Evolutionary conservation across 2,329 filamentous ascomycete species (phyloP).

Genomic region (Alternaria conjuncta): DNA sequence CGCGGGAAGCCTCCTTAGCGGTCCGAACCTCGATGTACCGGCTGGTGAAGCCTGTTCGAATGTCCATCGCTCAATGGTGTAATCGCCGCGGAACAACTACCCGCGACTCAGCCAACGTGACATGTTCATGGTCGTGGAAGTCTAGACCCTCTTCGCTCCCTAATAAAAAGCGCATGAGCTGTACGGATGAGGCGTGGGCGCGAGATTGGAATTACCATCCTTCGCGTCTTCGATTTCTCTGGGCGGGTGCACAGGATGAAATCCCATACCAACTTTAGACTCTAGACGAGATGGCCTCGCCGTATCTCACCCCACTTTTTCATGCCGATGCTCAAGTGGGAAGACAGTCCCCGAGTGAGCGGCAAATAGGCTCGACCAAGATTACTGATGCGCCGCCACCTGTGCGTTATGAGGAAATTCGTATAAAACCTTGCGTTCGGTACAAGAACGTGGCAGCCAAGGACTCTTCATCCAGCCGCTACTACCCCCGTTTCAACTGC

Average conservation of each 20-base stretch:
- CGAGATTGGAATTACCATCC: not conserved
- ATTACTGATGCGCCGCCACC: slow-evolving; percentile 5
- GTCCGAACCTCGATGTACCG: slow-evolving; percentile 1
- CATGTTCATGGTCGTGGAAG: not conserved
- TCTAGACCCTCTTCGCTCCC: not conserved
- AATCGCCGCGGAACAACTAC: not conserved
- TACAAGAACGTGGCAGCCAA: slow-evolving; percentile 5
- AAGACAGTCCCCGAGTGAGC: not conserved
- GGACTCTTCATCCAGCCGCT: not conserved
- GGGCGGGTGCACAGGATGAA: not conserved
- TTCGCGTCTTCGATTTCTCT: not conserved
- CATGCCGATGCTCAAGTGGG: not conserved
- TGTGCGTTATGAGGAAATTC: not conserved
- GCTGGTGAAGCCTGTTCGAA: not conserved
- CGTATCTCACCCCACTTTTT: not conserved
- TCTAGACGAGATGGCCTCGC: not conserved
- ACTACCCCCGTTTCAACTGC: not conserved
- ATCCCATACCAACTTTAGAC: not conserved
- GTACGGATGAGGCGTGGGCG: not conserved
- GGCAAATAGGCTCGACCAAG: slow-evolving; percentile 5
- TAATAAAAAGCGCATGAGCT: not conserved
- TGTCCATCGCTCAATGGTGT: not conserved
- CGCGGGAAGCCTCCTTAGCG: not conserved
- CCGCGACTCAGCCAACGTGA: not conserved
- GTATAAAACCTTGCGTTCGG: slow-evolving; percentile 10